Evolutionary conservation across 306 rosid genomes (phyloP).

Genomic region (Cucumis cinereus): DNA sequence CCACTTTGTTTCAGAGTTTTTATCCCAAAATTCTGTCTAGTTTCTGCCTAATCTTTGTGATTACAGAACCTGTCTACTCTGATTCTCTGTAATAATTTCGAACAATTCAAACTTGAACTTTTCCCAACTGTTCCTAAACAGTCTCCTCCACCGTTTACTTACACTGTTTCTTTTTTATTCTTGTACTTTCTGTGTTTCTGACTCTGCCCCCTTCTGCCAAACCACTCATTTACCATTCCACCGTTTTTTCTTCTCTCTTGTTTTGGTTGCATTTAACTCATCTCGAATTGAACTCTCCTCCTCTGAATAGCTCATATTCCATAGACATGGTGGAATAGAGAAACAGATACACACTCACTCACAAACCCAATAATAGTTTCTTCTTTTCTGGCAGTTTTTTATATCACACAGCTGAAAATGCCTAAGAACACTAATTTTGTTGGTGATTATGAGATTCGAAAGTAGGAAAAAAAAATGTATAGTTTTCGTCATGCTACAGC

Average conservation of each 20-base stretch:
- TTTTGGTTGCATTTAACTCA: neutral
- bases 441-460: neutral
- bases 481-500: neutral
- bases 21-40: neutral
- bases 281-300: neutral
- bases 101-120: constrained; percentile 7
- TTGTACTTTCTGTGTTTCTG: constrained; percentile 4
- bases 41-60: neutral
- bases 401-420: neutral
- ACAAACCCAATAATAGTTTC: neutral
- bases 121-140: constrained; percentile 1
- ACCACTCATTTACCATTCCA: constrained; percentile 3
- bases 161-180: constrained; percentile 3
- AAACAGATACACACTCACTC: neutral
- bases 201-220: constrained; percentile 1
- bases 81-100: neutral
- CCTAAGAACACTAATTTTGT: neutral
- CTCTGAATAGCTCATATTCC: neutral
- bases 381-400: neutral
- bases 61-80: neutral
- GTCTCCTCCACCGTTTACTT: constrained; percentile 6
- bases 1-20: constrained; percentile 2
- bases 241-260: neutral
- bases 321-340: neutral
- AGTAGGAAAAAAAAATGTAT: neutral